phyloP scores from a whole-genome alignment of 176 grass and related monocot species.

The Elaeis guineensis region DNA sequence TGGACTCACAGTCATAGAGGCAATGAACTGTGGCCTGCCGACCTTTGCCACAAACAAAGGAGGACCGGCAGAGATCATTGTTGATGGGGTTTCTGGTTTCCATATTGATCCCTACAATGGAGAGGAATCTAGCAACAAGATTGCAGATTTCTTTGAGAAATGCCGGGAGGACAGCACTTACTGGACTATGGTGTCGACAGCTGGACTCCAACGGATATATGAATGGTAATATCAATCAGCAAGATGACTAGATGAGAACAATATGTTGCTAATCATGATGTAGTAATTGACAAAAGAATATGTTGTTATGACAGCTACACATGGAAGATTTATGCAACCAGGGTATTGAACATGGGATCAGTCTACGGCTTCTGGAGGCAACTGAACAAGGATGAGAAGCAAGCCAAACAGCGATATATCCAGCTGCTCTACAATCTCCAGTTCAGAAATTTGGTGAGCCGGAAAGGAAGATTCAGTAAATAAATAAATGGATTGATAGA shows the following conservation, averaged over 20 bases:
- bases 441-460: slow-evolving; percentile 63
- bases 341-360: slow-evolving; percentile 74
- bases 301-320: slow-evolving; percentile 50
- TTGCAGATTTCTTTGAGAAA: slow-evolving; percentile 81
- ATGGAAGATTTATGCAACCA: slow-evolving; percentile 93
- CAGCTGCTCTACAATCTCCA: slow-evolving; percentile 85
- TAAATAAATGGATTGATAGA: background rate
- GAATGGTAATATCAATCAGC: slow-evolving; percentile 41
- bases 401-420: slow-evolving; percentile 57
- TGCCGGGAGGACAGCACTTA: slow-evolving; percentile 67
- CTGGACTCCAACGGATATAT: slow-evolving; percentile 84
- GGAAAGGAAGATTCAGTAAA: background rate
- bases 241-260: too few species aligned
- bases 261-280: too few species aligned
- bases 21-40: slow-evolving; percentile 86
- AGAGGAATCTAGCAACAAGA: slow-evolving; percentile 57
- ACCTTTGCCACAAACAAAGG: slow-evolving; percentile 93
- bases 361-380: slow-evolving; percentile 82
- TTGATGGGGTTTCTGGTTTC: slow-evolving; percentile 84
- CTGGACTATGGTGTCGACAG: slow-evolving; percentile 88
- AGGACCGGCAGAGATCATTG: slow-evolving; percentile 89
- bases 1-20: slow-evolving; percentile 85
- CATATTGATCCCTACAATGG: slow-evolving; percentile 78
- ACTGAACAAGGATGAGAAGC: slow-evolving; percentile 61
- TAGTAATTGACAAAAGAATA: too few species aligned